Evolutionary conservation across 306 rosid genomes (phyloP).

Genomic region (Medicago arabica): DNA sequence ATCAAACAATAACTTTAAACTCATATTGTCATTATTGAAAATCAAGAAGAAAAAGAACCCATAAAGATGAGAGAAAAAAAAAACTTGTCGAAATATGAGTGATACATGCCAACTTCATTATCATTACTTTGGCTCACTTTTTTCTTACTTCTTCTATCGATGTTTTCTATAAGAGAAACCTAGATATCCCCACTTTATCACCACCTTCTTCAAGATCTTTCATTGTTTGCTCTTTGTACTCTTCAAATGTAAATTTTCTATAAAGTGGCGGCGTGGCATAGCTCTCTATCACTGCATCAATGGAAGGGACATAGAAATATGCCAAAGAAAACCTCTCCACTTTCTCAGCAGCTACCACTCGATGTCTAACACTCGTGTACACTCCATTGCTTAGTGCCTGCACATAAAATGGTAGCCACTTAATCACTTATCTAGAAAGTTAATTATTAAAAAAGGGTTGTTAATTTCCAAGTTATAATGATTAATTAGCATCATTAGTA

Average conservation of each 20-base stretch:
- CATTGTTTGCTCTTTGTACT: constrained; percentile 52
- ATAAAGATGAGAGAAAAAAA: neutral
- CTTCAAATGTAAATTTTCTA: constrained; percentile 61
- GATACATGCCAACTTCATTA: neutral
- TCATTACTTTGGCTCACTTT: neutral
- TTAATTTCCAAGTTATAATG: neutral
- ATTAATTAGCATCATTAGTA: neutral
- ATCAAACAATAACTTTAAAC: neutral
- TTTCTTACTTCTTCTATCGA: too few relatives aligned
- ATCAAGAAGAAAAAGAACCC: too few relatives aligned
- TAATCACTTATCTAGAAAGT: neutral
- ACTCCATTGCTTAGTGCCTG: constrained; percentile 80
- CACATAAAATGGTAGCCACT: constrained; percentile 31
- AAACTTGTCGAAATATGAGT: neutral
- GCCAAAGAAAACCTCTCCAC: constrained; percentile 73
- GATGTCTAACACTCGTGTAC: constrained; percentile 70
- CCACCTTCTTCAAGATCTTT: constrained; percentile 70
- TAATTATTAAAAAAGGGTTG: neutral
- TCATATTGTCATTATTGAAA: neutral
- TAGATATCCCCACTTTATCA: constrained; percentile 73
- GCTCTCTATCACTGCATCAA: constrained; percentile 57
- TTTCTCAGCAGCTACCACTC: constrained; percentile 53
- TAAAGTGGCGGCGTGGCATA: constrained; percentile 45
- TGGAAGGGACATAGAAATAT: constrained; percentile 68
- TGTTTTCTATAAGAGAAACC: constrained; percentile 52